Evolutionary conservation across 108 stramenopile genomes (phyloP).

Genomic region (Chaetoceros tenuissimus): DNA sequence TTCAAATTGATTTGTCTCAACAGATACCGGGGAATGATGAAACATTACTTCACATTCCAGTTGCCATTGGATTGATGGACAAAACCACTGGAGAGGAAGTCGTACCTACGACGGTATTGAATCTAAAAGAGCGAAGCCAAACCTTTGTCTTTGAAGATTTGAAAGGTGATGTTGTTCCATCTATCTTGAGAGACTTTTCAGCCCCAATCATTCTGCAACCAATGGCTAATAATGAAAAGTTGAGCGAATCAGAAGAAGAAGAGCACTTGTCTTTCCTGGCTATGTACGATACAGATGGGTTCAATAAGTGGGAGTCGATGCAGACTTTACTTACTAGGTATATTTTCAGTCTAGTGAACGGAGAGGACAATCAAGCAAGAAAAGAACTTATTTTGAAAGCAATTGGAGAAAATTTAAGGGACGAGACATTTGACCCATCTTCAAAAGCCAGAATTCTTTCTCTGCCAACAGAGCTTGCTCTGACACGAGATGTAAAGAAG

Average conservation of each 20-base stretch:
- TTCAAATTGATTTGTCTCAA: constrained; percentile 40
- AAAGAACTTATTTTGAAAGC: no score
- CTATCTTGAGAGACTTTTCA: constrained; percentile 84
- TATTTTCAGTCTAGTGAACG: no score
- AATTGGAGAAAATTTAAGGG: constrained; percentile 12
- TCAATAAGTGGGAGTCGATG: constrained; percentile 90
- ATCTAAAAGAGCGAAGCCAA: constrained; percentile 74
- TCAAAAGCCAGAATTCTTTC: constrained; percentile 47
- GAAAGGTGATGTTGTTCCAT: constrained; percentile 74
- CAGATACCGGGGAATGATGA: constrained; percentile 39
- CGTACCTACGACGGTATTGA: constrained; percentile 64
- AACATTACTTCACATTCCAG: constrained; percentile 87
- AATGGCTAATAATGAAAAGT: constrained; percentile 11
- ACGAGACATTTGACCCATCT: constrained; percentile 28
- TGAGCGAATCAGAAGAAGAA: constrained; percentile 41
- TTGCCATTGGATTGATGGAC: constrained; percentile 85
- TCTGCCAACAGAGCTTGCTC: constrained; percentile 43
- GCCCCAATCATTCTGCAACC: constrained; percentile 87
- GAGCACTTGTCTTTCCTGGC: constrained; percentile 70
- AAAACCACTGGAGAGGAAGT: constrained; percentile 73
- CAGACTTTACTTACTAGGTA: constrained; percentile 47
- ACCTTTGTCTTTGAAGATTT: constrained; percentile 76
- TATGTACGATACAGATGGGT: constrained; percentile 83
- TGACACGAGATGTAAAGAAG: constrained; percentile 35
- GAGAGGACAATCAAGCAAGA: no score